phyloP scores from a whole-genome alignment of 306 rosid genomes.

The Pyrus bretschneideri region DNA sequence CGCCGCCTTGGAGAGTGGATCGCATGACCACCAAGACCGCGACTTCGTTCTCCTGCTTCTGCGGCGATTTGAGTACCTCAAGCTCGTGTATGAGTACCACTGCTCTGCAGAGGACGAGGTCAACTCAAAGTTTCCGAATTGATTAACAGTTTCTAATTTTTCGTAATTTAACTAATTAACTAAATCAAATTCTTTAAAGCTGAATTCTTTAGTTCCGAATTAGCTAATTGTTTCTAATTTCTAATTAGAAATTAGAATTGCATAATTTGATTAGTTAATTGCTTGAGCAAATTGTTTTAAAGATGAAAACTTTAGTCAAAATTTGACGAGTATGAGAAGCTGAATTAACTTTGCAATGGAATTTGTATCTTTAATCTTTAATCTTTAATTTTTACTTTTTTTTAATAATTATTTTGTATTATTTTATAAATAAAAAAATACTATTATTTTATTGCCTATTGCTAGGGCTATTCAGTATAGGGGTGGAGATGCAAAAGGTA shows the following conservation, averaged over 20 bases:
- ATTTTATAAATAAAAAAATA: too few species aligned
- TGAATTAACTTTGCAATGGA: neutral
- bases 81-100: slow-evolving; percentile 59
- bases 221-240: too few species aligned
- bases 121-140: too few species aligned
- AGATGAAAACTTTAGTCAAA: neutral
- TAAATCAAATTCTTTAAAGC: too few species aligned
- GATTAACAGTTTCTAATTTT: too few species aligned
- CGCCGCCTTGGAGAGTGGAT: slow-evolving; percentile 35
- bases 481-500: too few species aligned
- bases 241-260: neutral
- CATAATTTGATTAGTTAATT: neutral
- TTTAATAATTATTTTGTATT: too few species aligned
- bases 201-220: too few species aligned
- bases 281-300: neutral
- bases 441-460: too few species aligned
- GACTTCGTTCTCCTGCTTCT: slow-evolving; percentile 38
- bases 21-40: neutral
- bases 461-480: too few species aligned
- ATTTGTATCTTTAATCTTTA: neutral
- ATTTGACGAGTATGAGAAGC: too few species aligned
- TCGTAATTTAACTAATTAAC: too few species aligned
- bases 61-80: slow-evolving; percentile 59
- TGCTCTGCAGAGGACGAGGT: slow-evolving; percentile 22
- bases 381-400: neutral